Base-by-base conservation (phyloP, 768 basidiomycete species). In the Terana coerulea region DNA sequence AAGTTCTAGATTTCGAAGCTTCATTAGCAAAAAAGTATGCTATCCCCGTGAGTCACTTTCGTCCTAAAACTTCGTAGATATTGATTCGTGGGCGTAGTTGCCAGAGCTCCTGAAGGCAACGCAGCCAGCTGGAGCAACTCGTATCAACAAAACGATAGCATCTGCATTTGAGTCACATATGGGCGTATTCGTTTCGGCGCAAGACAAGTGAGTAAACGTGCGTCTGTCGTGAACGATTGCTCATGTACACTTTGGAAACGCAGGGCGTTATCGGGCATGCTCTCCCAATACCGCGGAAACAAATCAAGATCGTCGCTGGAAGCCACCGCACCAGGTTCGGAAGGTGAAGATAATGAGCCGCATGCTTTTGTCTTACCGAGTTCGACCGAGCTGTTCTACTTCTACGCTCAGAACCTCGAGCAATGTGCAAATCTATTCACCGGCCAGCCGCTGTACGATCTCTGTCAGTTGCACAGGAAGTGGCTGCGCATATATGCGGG, bases 341-440 rank as follows among this genome's bases (percentile, higher is more conserved):
- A 67, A 22, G 69, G 73, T 25, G 74, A 72, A 11, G 76, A 75
- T 2, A 70, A 74, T 22, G 71, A 74, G 24, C 69, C 80, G 0
- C 68, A 80, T 1, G 75, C 78, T n/a, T 71, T 79, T 2, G 91
- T 98, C 1, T 77, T 98, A 7, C 89, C 92, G 0, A 94, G 91
- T 0, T 98, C 95, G 0, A 98, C 95, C 0, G 95, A 98, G 59
- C 71, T 99, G 15, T 99, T 98, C 73, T 97, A 95, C 66, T 93
- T 97, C 69, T 98, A 98, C 64, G 91, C 85, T 0, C 94, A 98
- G 66, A 94, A 86, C 49, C 71, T 99, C 30, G 97, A 98, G 47
- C 91, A 94, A 63, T 98, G 95, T 62, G 87, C 91, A 2, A 94
- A 90, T 61, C 73, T 97, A 3, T 94, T 91, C 9, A 91, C 85